Evolutionary conservation across 2,329 filamentous ascomycete genomes (phyloP).

Genomic region (Diaporthe sp.): DNA sequence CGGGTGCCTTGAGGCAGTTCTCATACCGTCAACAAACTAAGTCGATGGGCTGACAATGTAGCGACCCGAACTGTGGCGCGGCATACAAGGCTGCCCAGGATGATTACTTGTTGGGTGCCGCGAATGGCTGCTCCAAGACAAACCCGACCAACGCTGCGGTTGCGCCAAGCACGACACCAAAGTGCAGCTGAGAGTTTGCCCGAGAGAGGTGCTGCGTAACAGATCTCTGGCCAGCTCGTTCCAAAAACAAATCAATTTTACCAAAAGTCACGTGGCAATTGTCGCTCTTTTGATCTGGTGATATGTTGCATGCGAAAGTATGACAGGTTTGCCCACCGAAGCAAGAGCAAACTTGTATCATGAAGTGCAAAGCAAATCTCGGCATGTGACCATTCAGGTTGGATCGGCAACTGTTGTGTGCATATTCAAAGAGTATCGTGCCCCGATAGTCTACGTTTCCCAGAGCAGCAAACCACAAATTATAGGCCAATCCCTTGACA

Average conservation of each 20-base stretch:
- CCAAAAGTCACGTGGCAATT: neutral
- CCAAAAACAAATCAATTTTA: too few species aligned
- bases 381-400: neutral
- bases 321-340: neutral
- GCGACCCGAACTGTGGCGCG: conserved; percentile 58
- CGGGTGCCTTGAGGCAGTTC: too few species aligned
- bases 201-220: too few species aligned
- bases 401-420: too few species aligned
- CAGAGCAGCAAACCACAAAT: too few species aligned
- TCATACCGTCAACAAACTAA: neutral
- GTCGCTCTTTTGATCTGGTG: neutral
- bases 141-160: conserved; percentile 45
- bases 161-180: conserved; percentile 42
- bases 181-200: conserved; percentile 39
- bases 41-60: conserved; percentile 37
- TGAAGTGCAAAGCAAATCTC: neutral
- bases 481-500: too few species aligned
- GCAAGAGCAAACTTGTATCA: neutral
- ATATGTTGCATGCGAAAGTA: neutral
- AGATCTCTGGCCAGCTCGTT: neutral
- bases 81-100: conserved; percentile 56
- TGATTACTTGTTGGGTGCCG: conserved; percentile 51
- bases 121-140: conserved; percentile 47
- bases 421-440: neutral
- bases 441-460: too few species aligned